Base-by-base conservation (phyloP, 208 protist species). In the Leishmania mexicana region DNA sequence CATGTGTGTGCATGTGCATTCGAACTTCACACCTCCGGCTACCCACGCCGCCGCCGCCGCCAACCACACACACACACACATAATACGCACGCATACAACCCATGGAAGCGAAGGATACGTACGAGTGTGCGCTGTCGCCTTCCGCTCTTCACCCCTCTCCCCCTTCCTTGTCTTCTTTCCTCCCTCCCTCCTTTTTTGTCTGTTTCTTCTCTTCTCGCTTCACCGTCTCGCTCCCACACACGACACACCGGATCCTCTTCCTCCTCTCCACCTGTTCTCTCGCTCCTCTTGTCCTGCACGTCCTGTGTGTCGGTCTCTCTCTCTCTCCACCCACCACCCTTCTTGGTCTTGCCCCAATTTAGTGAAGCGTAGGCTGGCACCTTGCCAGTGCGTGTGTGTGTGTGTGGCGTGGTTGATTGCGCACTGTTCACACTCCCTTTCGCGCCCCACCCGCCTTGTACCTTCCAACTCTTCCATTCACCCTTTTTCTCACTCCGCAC, bases 71-170 rank as follows among this genome's bases (percentile, higher is more conserved):
- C 51, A 47, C 24, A 58, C 72, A 54, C 51, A 60, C 72, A 38
- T 15, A 3, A 75, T 28, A 75, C 47, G 6, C 47, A 58, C 72
- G 31, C 24, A 35, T 76, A 54, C 51, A 76, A 13, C 15, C 19
- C 47, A 40, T 51, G 73, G 60, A 15, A 81, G 68, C 31, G 64
- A 81, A 81, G 47, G 53, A 81, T 60, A 54, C 13, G 19, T 64
- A 65, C 35, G 54, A 47, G 42, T 74, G 68, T 74, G 68, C 28
- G 51, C 64, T 17, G 42, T 57, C 28, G 38, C 70, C 60, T 81
- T 82, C 71, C 19, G 19, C 15, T 82, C 21, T 19, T 76, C 42
- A 40, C 24, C 51, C 54, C 60, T 51, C 47, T 24, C 38, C 54
- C 60, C 64, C 31, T 35, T 35, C 31, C 31, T 35, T 35, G 31